Base-by-base conservation (phyloP, 2,329 filamentous ascomycete species). In the Didymosphaeria variabile region DNA sequence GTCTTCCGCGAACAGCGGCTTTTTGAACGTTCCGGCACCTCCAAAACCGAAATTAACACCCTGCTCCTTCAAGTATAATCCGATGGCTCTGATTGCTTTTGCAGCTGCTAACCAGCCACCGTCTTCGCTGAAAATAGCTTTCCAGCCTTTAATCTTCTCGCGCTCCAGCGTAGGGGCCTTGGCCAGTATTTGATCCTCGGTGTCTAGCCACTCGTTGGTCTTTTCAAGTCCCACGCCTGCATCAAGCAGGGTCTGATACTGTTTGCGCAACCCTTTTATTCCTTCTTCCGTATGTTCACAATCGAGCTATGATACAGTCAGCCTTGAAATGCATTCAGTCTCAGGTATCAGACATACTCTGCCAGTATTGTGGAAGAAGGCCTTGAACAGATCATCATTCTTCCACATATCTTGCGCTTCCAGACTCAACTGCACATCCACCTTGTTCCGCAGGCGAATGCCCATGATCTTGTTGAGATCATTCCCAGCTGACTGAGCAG, bases 391-490 rank as follows among this genome's bases (percentile, higher is more conserved):
- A 2, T 80, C 74, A 60, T 84, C 83, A 23, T 73, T 73, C 13
- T 72, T 76, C 83, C 82, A 84, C 76, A 77, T 77, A 36, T 80
- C 67, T 29, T 79, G 66, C 31, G 72, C 72, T 56, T 74, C 72
- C 23, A 75, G 55, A 55, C 71, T 73, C 40, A 75, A 38, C 50
- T 80, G 69, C 5, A 72, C 58, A 44, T 78, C 71, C 42, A 80
- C 80, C 67, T 75, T 79, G 59, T 70, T 82, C 73, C 77, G 76
- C 19, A 81, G 36, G 36, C 72, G 67, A 42, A 75, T 66, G 2
- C 72, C 71, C 79, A 80, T 78, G 57, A 84, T 84, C 60, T 84
- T 84, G 65, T 84, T 83, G 44, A 84, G 72, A 64, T 84, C 83
- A 71, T 83, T 83, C n/a, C 82, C 82, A 3, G 82, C 82, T 15